Conservation (phyloP, 2,329 filamentous ascomycete species). For the Periconia macrospinosa region DNA sequence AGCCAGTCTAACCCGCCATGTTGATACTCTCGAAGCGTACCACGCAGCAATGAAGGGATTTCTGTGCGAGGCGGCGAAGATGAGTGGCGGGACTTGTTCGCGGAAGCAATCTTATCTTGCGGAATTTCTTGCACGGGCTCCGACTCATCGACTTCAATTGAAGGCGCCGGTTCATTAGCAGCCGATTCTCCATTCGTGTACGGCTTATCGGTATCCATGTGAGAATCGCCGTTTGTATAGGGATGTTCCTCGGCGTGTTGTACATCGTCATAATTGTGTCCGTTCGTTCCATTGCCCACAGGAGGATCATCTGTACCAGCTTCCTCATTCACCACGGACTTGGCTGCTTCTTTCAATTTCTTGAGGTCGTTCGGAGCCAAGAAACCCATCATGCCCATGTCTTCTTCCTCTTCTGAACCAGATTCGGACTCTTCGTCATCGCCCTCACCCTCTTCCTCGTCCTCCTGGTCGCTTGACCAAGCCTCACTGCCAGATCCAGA, state of each 20-base stretch:
- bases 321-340: conserved; percentile 25
- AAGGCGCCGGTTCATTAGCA: conserved; percentile 2
- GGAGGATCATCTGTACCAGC: conserved; percentile 43
- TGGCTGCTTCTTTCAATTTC: conserved; percentile 38
- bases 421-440: conserved; percentile 26
- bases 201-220: conserved; percentile 7
- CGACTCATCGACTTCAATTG: conserved; percentile 17
- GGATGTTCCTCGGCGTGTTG: conserved; percentile 46
- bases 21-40: conserved; percentile 91
- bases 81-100: conserved; percentile 26
- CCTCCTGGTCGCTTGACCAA: conserved; percentile 42
- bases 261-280: conserved; percentile 40
- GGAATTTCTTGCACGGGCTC: conserved; percentile 16
- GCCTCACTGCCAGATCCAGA: conserved; percentile 40
- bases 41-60: conserved; percentile 69
- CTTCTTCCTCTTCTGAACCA: conserved; percentile 40
- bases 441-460: conserved; percentile 26
- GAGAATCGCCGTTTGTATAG: conserved; percentile 15
- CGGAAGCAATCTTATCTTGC: conserved; percentile 16
- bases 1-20: conserved; percentile 98
- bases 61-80: conserved; percentile 37
- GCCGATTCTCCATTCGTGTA: conserved; percentile 16
- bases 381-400: conserved; percentile 39
- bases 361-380: conserved; percentile 36
- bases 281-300: conserved; percentile 18